These are phyloP conservation scores for Firmiana major DNA, from an alignment of 345 rosid genomes.

Conservation along the genomic window DNA sequence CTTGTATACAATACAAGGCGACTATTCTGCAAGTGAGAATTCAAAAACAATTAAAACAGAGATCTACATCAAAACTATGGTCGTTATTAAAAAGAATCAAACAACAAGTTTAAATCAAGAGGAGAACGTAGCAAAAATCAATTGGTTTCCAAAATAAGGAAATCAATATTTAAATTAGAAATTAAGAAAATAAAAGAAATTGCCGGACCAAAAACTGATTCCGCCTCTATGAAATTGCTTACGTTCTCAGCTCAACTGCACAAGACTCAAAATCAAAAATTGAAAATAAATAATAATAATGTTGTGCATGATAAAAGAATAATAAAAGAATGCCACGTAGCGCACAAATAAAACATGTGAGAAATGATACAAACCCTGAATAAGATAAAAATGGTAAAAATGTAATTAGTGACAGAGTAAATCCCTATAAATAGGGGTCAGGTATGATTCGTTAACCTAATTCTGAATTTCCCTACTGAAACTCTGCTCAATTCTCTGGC, in stretches of 20 bases:
- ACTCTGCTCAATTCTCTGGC: too few species aligned
- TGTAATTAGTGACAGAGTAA: too few species aligned
- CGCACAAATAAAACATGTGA: too few species aligned
- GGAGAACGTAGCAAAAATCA: neutral
- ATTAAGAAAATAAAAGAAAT: neutral
- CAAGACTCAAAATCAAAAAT: slow-evolving; percentile 37
- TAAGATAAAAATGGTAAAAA: too few species aligned
- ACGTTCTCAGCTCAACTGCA: slow-evolving; percentile 83
- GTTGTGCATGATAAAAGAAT: too few species aligned
- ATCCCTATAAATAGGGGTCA: too few species aligned
- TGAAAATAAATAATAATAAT: too few species aligned
- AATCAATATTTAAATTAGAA: neutral
- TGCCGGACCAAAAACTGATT: slow-evolving; percentile 86
- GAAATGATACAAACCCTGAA: too few species aligned
- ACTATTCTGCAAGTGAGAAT: slow-evolving; percentile 47
- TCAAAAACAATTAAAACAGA: neutral
- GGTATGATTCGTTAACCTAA: too few species aligned
- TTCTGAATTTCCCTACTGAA: too few species aligned
- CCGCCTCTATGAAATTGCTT: slow-evolving; percentile 81
- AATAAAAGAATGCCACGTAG: too few species aligned
- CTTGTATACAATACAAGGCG: slow-evolving; percentile 84
- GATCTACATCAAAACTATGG: neutral
- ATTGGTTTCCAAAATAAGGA: neutral
- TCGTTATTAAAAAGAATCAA: neutral
- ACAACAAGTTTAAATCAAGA: neutral